Base-by-base conservation (phyloP, 1,284 basidiomycete genomes). In the Gomphus bonarii region DNA sequence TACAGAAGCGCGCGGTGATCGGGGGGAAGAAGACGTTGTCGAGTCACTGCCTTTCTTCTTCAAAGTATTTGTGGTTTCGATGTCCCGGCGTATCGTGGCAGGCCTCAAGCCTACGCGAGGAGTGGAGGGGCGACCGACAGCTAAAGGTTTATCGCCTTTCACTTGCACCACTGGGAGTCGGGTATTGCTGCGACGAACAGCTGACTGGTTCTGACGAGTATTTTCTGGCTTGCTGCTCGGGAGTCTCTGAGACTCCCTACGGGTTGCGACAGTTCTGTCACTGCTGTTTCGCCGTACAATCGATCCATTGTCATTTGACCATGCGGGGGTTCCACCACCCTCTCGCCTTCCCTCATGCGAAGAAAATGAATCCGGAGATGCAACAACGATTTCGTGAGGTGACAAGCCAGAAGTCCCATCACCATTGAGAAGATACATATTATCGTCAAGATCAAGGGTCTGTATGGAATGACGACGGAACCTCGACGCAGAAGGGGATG, bases 371-470 rank as follows among this genome's bases (percentile, higher is more conserved):
- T 50, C 28, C n/a, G 48, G 48, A 18, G 48, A 31, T 50, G 25
- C 25, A 9, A 36, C 48, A 9, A 22, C 8, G 28, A 1, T 22
- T 3, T 12, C 46, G 2, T 47, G 25, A 47, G 20, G 16, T 1
- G 50, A 3, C 33, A 16, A 33, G 11, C 7, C 18, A 8, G 14
- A 25, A 8, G 31, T 20, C 9, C 16, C 31, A 18, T 7, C 33
- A 28, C 3, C 52, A 43, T 8, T 9, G 40, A 33, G 48, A 14
- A 57, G 1, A 33, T 42, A 35, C 40, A 31, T 57, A 6, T 58
- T 50, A 14, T 53, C 11, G 11, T 58, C 57, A n/a, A 57, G 47
- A 38, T 58, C 57, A 25, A 58, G 3, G 10, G 57, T 53, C 28
- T 58, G 57, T 25, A 53, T 52, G 25, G 57, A 58, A 16, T 30